Evolutionary conservation across 2,329 filamentous ascomycete species (phyloP).

Genomic region (Xylariomycetidae sp.): DNA sequence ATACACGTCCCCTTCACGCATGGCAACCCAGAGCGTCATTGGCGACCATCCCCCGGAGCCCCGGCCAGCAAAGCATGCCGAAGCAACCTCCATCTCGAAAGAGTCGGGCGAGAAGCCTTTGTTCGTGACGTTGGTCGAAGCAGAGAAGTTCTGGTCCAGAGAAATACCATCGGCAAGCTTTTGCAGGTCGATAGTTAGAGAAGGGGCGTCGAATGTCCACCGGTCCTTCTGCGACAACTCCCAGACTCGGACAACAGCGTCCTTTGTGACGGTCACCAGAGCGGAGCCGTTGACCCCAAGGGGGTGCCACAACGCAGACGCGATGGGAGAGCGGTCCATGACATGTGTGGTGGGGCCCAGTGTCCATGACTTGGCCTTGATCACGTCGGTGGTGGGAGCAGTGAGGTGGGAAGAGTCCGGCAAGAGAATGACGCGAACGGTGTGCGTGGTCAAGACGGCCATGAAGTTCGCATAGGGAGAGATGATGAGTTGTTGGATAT

Average conservation of each 20-base stretch:
- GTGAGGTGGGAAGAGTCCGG: conserved; percentile 74
- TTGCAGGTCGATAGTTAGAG: conserved; percentile 79
- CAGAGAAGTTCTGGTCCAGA: conserved; percentile 75
- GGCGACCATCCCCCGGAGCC: conserved; percentile 81
- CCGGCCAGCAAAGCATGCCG: conserved; percentile 68
- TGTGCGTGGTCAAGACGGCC: conserved; percentile 80
- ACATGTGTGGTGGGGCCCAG: conserved; percentile 92
- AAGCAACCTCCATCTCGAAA: conserved; percentile 89
- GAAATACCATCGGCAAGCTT: conserved; percentile 81
- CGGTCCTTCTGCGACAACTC: conserved; percentile 78
- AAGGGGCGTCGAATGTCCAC: conserved; percentile 79
- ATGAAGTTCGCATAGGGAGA: conserved; percentile 79
- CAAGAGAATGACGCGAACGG: conserved; percentile 79
- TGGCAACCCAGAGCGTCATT: conserved; percentile 97
- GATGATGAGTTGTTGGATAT: conserved; percentile 78
- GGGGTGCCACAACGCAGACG: conserved; percentile 86
- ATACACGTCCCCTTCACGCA: conserved; percentile 88
- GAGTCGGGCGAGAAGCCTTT: conserved; percentile 83
- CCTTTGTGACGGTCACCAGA: conserved; percentile 80
- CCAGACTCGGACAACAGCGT: conserved; percentile 86
- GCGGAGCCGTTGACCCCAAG: conserved; percentile 75
- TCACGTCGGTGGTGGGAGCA: conserved; percentile 57
- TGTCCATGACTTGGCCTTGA: conserved; percentile 82
- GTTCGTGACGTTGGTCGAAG: conserved; percentile 65
- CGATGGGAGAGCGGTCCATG: conserved; percentile 73